phyloP scores from a whole-genome alignment of 1,284 basidiomycete genomes.

The Ceratobasidium sp. region DNA sequence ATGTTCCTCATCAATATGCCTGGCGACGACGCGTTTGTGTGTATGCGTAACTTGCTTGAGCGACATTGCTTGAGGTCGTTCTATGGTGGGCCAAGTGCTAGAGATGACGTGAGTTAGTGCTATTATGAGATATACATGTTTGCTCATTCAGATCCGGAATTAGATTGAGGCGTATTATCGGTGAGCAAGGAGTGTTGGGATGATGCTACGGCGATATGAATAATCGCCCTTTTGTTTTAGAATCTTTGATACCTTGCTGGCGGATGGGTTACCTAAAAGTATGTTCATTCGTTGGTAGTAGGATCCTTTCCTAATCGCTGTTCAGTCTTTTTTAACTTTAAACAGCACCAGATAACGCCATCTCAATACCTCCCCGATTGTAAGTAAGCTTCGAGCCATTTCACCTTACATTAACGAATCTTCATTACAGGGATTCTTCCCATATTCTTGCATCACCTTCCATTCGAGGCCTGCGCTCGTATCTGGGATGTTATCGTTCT shows the following conservation, averaged over 20 bases:
- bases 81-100: conserved; percentile 76
- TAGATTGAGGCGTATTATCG: conserved; percentile 81
- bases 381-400: not conserved
- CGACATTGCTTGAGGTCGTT: conserved; percentile 89
- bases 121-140: not conserved
- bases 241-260: conserved; percentile 92
- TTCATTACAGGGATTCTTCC: conserved; percentile 79
- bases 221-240: conserved; percentile 61
- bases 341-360: conserved; percentile 89
- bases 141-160: conserved; percentile 58
- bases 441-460: conserved; percentile 88
- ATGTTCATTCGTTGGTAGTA: conserved; percentile 52
- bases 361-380: conserved; percentile 76
- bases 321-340: conserved; percentile 94
- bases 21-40: conserved; percentile 82
- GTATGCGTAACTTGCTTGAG: conserved; percentile 90
- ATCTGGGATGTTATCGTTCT: conserved; percentile 91
- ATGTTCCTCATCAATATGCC: conserved; percentile 93
- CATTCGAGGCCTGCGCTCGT: conserved; percentile 88
- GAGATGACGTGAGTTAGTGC: conserved; percentile 80
- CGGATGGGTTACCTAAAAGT: conserved; percentile 96
- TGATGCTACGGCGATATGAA: not conserved
- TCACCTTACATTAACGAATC: conserved; percentile 56
- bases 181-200: conserved; percentile 65
- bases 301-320: conserved; percentile 43